Conservation (phyloP, 495 filamentous ascomycete genomes). For the Immersiella caudata region DNA sequence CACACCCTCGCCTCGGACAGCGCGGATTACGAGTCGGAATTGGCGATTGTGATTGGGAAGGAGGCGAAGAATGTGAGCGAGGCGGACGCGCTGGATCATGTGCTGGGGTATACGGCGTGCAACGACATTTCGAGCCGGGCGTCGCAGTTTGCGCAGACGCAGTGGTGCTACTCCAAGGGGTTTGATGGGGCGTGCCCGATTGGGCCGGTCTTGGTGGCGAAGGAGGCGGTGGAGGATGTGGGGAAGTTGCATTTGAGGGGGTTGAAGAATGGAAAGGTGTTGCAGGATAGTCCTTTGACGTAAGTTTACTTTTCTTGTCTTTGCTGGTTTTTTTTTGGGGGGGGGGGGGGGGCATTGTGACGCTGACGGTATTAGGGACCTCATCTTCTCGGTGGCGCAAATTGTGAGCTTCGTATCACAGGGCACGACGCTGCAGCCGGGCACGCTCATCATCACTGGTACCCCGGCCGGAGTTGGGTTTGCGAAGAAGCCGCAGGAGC, state of each 20-base stretch:
- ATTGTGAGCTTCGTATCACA: constrained; percentile 53
- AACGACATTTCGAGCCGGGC: constrained; percentile 52
- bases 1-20: constrained; percentile 43
- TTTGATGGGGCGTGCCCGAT: constrained; percentile 52
- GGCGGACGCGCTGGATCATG: constrained; percentile 48
- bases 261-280: constrained; percentile 50
- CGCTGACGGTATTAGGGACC: constrained; percentile 35
- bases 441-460: constrained; percentile 53
- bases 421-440: constrained; percentile 50
- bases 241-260: constrained; percentile 43
- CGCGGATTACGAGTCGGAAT: constrained; percentile 51
- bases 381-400: constrained; percentile 50
- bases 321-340: background rate
- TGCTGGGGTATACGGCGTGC: constrained; percentile 50
- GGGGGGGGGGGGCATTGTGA: background rate
- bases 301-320: constrained; percentile 31
- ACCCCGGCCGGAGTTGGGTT: constrained; percentile 53
- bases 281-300: constrained; percentile 55
- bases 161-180: constrained; percentile 54
- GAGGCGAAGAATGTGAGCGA: constrained; percentile 51
- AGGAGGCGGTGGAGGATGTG: constrained; percentile 51
- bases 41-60: constrained; percentile 52
- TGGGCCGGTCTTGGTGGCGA: constrained; percentile 59
- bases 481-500: constrained; percentile 44
- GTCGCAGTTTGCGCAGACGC: constrained; percentile 49